Evolutionary conservation across 2,329 filamentous ascomycete genomes (phyloP).

Genomic region (Nigrospora osmanthi): DNA sequence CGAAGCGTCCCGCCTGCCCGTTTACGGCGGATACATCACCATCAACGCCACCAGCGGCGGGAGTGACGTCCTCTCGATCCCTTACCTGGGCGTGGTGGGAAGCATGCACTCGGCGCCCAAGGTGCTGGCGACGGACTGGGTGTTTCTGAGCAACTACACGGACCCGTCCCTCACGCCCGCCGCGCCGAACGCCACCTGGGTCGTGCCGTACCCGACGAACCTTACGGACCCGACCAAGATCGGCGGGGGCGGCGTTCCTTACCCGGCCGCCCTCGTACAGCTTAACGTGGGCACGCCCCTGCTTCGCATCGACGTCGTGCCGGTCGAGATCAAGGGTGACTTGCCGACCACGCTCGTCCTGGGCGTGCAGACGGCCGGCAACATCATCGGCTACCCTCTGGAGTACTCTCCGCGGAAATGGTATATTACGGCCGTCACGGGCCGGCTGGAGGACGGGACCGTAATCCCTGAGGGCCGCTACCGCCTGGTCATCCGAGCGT

Average conservation of each 20-base stretch:
- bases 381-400: constrained; percentile 1
- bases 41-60: constrained; percentile 34
- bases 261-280: not conserved
- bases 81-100: constrained; percentile 22
- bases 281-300: constrained; percentile 1
- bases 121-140: constrained; percentile 4
- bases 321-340: not conserved
- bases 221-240: not conserved
- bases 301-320: constrained; percentile 3
- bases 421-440: constrained; percentile 3
- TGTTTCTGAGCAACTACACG: not conserved
- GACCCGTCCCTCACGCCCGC: constrained; percentile 3
- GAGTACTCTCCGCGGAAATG: constrained; percentile 3
- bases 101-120: constrained; percentile 11
- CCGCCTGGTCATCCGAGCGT: constrained; percentile 15
- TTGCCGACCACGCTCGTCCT: constrained; percentile 3
- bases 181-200: constrained; percentile 12
- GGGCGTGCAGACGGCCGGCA: constrained; percentile 3
- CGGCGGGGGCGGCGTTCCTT: not conserved
- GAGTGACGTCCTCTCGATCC: constrained; percentile 17
- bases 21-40: constrained; percentile 40
- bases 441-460: constrained; percentile 16
- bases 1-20: constrained; percentile 30
- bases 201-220: constrained; percentile 5
- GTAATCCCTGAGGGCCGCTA: constrained; percentile 17